A percentile compares a stretch with the other conserved stretches of the same genome.
phyloP scores from a whole-genome alignment of 768 basidiomycete genomes.

The Termitomyces heimii region DNA sequence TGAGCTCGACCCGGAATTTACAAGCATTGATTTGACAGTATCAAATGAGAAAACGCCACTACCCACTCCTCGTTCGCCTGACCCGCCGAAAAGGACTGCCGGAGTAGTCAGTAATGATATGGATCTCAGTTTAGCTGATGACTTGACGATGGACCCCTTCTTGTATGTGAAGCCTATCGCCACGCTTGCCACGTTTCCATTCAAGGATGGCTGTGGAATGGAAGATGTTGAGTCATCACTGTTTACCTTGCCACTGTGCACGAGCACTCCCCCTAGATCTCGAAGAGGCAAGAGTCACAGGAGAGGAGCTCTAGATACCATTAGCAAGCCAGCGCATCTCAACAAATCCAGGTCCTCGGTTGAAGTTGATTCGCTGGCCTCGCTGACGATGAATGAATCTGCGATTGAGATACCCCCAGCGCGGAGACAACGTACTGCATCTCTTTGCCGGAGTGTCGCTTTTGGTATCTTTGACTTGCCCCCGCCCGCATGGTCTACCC shows the following conservation, averaged over 20 bases:
- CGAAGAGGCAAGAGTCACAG: constrained; percentile 9
- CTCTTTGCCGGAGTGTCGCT: constrained; percentile 5
- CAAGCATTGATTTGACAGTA: constrained; percentile 6
- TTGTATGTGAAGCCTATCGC: constrained; percentile 1
- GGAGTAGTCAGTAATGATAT: neutral
- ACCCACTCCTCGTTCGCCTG: neutral
- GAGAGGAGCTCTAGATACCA: constrained; percentile 8
- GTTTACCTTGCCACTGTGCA: constrained; percentile 8
- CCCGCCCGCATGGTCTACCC: constrained; percentile 1
- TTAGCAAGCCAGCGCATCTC: constrained; percentile 8
- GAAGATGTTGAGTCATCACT: neutral
- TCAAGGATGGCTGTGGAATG: neutral
- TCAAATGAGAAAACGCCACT: neutral
- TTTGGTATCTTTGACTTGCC: constrained; percentile 8
- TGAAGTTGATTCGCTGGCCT: neutral
- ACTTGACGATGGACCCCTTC: constrained; percentile 6
- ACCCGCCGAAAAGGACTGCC: neutral
- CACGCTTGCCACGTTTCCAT: neutral
- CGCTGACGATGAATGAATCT: constrained; percentile 1
- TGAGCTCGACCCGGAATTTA: neutral
- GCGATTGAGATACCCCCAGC: constrained; percentile 3
- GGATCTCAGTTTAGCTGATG: neutral
- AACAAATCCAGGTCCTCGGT: neutral
- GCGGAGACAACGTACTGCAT: constrained; percentile 5
- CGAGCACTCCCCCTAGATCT: constrained; percentile 8